Evolutionary conservation across 805 yeast species (phyloP), one percentile per base, ranked within the genome.

Genomic region (Candida broadrunensis): DNA sequence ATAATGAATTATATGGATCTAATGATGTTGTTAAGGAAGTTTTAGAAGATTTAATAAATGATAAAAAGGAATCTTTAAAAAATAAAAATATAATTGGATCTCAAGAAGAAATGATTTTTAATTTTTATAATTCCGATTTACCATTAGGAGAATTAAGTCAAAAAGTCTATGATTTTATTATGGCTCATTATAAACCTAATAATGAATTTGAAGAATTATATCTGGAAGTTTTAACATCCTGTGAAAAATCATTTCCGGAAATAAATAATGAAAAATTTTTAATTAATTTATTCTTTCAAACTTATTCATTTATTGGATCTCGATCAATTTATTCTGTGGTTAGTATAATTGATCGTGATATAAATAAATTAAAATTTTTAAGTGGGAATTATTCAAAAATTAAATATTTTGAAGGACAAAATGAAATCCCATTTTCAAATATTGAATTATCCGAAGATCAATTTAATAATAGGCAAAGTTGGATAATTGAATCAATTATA

Each of bases 271-370:
- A 56, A 23, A 48, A 50, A 41, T 62, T 83, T 40, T 58, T 83
- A 27, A 67, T 85, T 14, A 77, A 83, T 21, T 63, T 86, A 13
- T 61, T 88, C 12, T 73, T 83, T 52, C 91, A 87, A 54, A 72
- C 84, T 0, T 73, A 88, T 38, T 85, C 91, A 35, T 82, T 82
- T 50, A 82, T 88, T 43, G 97, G 98, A 12, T 83, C 88, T 35
- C 77, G 97, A 56, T 90, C 97, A 0, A 74, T 90, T 33, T 87
- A 67, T 49, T 70, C 75, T 1, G 70, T 67, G 24, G 72, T 70
- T 12, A 61, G 68, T 45, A 61, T 70, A 20, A 48, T 70, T 35
- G 55, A 64, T 27, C 59, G 75, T 41, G 75, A 70, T 43, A 50
- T 68, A 30, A 61, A 56, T 37, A 70, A 70, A 48, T 55, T 70